Evolutionary conservation across 2,329 filamentous ascomycete genomes (phyloP), one percentile per base, ranked within the genome.

Genomic region (Coccinonectria pachysandricola): DNA sequence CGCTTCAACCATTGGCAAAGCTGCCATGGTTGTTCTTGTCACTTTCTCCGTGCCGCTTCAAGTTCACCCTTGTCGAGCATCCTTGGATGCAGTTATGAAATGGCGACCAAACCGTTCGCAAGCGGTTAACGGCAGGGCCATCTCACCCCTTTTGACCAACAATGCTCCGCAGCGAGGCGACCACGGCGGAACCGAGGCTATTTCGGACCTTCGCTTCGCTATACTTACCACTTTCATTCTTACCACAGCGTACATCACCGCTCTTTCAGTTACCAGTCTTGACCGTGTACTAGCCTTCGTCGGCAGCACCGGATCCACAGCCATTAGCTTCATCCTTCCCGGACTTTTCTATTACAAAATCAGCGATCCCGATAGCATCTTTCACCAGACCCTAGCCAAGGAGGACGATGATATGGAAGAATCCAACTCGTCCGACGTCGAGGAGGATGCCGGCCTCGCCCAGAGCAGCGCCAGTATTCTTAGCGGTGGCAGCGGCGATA

Each of bases 261-360:
- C 91, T 13, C 83, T 98, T 61, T 92, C 84, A 0, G 87, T 98
- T 3, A 82, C 76, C 12, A 91, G 80, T 8, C 68, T 98, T 3
- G 87, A 94, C 50, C 79, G 83, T 23, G 87, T 98, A 1, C 68
- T 98, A 0, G 88, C 91, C 0, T 98, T 95, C 43, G 91, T 98
- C 8, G 91, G 91, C 19, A 86, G 80, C 43, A 98, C 91, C 0
- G 91, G 91, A 27, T 88, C 80, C 26, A 98, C 91, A 0, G 85
- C 84, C 35, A 98, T 98, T 45, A 93, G 84, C 35, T 98, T 98
- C 52, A 96, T 98, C 39, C 68, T 98, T 1, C 91, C 91, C 0
- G 91, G 91, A 0, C 59, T 98, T 4, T 98, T 98, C 55, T 98
- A 96, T 57, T 98, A 96, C 61, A 96, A 96, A 57, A 96, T 98